A percentile compares a stretch with the other conserved stretches of the same genome.
These are phyloP conservation scores for Neonectria faginata DNA, from an alignment of 2,329 filamentous ascomycete species.

Conservation along the genomic window DNA sequence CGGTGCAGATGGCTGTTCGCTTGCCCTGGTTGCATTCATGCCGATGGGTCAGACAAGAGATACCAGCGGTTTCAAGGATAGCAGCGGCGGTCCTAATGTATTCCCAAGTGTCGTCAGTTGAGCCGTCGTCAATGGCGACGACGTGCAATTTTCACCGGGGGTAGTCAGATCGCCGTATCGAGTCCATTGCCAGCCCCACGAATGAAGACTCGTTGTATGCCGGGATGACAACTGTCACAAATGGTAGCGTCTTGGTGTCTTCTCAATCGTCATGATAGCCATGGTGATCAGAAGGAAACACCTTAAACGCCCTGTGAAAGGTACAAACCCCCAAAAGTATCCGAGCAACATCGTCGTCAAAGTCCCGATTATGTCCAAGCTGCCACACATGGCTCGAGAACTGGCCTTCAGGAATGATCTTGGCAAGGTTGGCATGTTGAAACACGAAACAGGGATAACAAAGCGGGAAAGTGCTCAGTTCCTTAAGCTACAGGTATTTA, in stretches of 20 bases:
- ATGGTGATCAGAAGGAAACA: not conserved
- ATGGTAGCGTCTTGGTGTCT: not conserved
- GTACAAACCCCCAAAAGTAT: not conserved
- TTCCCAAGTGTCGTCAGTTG: not conserved
- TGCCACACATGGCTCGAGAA: not conserved
- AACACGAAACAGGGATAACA: not conserved
- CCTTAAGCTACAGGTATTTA: no score
- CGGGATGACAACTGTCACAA: not conserved
- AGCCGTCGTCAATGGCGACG: not conserved
- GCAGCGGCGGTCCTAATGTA: not conserved
- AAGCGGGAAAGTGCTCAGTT: not conserved
- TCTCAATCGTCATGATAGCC: not conserved
- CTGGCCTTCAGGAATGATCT: not conserved
- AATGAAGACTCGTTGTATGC: not conserved
- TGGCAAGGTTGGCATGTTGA: not conserved
- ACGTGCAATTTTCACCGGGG: not conserved
- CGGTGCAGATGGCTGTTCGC: not conserved
- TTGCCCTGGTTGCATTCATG: not conserved
- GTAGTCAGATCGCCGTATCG: not conserved
- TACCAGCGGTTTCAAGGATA: not conserved
- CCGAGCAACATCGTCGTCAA: not conserved
- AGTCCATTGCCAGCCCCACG: not conserved
- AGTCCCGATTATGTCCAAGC: not conserved
- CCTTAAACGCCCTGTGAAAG: not conserved
- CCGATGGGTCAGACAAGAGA: not conserved